Evolutionary conservation across 495 filamentous ascomycete genomes (phyloP), one percentile per base, ranked within the genome.

Genomic region (Umbilicaria muhlenbergii): DNA sequence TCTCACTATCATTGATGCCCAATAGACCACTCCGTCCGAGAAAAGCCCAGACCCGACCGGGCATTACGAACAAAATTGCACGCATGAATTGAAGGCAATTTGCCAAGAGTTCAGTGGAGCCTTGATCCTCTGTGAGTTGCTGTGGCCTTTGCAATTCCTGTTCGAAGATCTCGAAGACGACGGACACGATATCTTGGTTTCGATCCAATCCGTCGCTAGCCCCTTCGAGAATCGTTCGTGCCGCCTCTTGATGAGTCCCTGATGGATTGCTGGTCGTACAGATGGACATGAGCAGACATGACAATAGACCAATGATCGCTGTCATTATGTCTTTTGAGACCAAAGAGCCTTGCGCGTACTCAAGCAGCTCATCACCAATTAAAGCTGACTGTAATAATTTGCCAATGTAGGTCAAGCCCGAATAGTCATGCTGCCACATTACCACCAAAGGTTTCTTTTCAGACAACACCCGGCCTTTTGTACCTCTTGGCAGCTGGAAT

Each of bases 111-210:
- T 78, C 69, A 15, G 83, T 45, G 8, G 68, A 62, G 15, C 75
- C 63, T 21, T 79, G 70, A 38, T 75, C 71, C 45, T 81, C 78
- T 7, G 44, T 36, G 7, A 13, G 12, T 16, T 42, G 45, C 16
- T 37, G 41, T 28, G 17, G 42, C 24, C 38, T 46, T 32, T 50
- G 40, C 10, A 91, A 57, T 44, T 79, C 71, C 49, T 73, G 67
- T 52, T 96, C 91, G 41, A 96, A 77, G 3, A 89, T 80, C 48
- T 92, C 81, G 47, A 84, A 78, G 12, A 95, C 66, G 36, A 95
- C 73, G 10, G 74, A 73, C 41, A 91, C 67, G 34, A 96, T 78
- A 52, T 96, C 92, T 42, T 75, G 74, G 48, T 77, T 78, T 14
- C 71, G 69, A 32, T 74, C 73, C 3, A 93, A 57, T n/a, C 75